Conservation (phyloP, 129 eudicot species). For the Escallonia herrerae region DNA sequence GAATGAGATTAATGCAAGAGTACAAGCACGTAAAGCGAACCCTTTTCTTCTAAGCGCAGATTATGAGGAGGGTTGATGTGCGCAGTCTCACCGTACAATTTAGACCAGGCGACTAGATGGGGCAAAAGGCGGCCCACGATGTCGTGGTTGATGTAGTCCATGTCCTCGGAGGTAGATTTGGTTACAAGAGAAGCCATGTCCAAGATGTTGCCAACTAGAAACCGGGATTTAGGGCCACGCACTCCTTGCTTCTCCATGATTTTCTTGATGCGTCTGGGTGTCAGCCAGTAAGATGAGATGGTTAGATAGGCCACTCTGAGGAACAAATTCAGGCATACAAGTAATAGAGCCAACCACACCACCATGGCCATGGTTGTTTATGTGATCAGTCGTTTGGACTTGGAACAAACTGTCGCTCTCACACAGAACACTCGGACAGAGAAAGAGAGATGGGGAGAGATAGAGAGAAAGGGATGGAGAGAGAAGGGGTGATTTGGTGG, state of each 20-base stretch:
- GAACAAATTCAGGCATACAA: constrained; percentile 23
- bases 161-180: constrained; percentile 63
- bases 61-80: neutral
- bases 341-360: constrained; percentile 26
- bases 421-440: too few species aligned
- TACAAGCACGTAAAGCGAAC: too few species aligned
- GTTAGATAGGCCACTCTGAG: constrained; percentile 42
- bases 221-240: constrained; percentile 78
- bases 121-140: constrained; percentile 79
- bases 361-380: constrained; percentile 8
- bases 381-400: too few species aligned
- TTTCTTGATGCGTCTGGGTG: constrained; percentile 74
- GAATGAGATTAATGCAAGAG: neutral
- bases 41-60: too few species aligned
- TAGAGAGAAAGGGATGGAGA: too few species aligned
- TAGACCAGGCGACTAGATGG: constrained; percentile 70
- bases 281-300: constrained; percentile 62
- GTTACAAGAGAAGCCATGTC: constrained; percentile 64
- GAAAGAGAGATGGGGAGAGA: too few species aligned
- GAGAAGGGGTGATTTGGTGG: too few species aligned
- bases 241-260: constrained; percentile 89
- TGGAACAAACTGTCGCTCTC: too few species aligned
- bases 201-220: constrained; percentile 61
- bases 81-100: constrained; percentile 40
- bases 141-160: constrained; percentile 65